Evolutionary conservation across 768 basidiomycete genomes (phyloP), one percentile per base, ranked within the genome.

Genomic region (Pulveroboletus sp.): DNA sequence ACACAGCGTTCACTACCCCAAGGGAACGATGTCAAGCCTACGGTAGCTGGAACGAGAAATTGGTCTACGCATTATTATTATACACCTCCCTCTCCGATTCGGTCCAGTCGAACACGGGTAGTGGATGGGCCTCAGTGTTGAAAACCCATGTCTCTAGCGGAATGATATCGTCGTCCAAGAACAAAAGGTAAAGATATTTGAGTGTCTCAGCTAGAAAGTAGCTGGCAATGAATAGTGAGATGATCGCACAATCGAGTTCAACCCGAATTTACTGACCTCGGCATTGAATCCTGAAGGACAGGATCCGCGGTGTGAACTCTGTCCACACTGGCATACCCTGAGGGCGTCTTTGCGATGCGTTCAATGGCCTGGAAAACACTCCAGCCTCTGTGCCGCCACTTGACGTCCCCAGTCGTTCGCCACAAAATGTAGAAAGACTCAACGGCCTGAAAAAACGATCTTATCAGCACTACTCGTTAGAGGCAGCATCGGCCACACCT

Each of bases 341-440:
- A 69, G 1, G 69, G 53, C 1, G 81, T 84, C 62, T 75, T 81
- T 14, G 83, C 73, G 54, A 82, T 71, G 28, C 69, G 72, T 63
- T 85, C 77, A 21, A 90, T 76, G 6, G 84, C 79, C 54, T 83
- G 70, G 58, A 86, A 90, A 33, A 89, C 79, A 28, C 61, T 64
- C 85, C 86, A 88, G 2, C 83, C 87, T 44, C 80, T 76, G 39
- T 81, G 75, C 55, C 88, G 75, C 88, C 89, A 90, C 49, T 73
- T 76, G 28, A 62, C 60, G 57, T 90, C 77, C 0, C 83, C 79
- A 2, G 88, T 90, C 8, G 77, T 75, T 39, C 78, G 78, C 81
- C 83, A 90, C 49, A 90, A 63, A 15, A 89, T 58, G 61, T 82
- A 89, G 47, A 90, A 64, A 9, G 82, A 84, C 62, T 90, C 88